Evolutionary conservation across 441 rosid genomes (phyloP), one percentile per base, ranked within the genome.

Genomic region (Melastoma candidum): DNA sequence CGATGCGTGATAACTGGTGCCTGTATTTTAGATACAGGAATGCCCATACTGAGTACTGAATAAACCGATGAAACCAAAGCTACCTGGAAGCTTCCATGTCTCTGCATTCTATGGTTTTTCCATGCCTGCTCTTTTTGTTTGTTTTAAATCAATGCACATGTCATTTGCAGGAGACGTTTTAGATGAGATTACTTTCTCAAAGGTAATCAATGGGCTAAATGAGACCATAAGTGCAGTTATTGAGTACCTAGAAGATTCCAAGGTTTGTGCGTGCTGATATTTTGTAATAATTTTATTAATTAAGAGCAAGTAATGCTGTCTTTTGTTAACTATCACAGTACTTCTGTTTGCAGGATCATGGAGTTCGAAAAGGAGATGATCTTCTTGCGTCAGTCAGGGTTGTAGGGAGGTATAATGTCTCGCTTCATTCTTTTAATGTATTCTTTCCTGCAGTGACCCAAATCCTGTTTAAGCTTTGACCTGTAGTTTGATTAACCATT

Each of bases 341-440:
- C 45, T 11, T 8, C 22, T 13, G 56, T 39, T 52, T 52, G 45
- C 17, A 43, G 24, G 46, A 39, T 11, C 24, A 32, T 0, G 0
- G 43, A 39, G 56, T 12, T 52, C 11, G 24, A 64, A 87, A 72
- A 68, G 95, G 97, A 74, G 74, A 77, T 78, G 99, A 93, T 48
- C 95, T 93, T 70, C 90, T 93, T 71, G 95, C 96, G 54, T 89
- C 97, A 39, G 95, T 93, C 53, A 78, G 97, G 13, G 68, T 89
- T 62, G 71, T 84, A 68, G 96, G 96, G 65, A 84, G 96, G 98
- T 89, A 76, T 22, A 64, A 36, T 36, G 7, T 4, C 60, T 17
- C 51, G 44, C 43, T 60, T 26, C 11, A 49, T 48, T 22, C 12
- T 7, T 46, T 48, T 53, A 57, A 36, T 36, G 7, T 36, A 36